Evolutionary conservation across 345 rosid genomes (phyloP), one percentile per base, ranked within the genome.

Genomic region (Eucalyptus fibrosa): DNA sequence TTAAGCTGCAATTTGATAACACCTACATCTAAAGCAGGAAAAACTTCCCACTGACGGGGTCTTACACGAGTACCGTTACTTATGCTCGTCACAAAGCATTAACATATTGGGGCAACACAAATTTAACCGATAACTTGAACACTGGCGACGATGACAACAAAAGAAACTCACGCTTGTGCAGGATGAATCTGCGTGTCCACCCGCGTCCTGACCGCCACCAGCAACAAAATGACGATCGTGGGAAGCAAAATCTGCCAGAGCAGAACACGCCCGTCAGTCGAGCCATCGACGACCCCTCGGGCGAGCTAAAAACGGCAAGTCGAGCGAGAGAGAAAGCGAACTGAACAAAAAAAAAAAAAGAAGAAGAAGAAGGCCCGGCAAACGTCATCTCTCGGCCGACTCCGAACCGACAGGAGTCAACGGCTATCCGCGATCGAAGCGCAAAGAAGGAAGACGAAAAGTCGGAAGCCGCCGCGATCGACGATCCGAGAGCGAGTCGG

Each of bases 161-260:
- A 23, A 12, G 88, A 40, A 40, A 92, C 97, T 94, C 93, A 97
- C 99, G 99, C 93, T 89, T 93, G 95, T 80, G 98, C 97, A 3
- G 95, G 96, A 65, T 97, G 99, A 91, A 97, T 95, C 85, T 49
- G 94, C 9, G 98, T 97, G 89, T 97, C 99, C 59, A 97, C 98
- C n/a, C 93, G 95, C 4, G 98, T 95, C 93, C 99, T 94, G 85
- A 97, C 96, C 8, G 94, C 98, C 42, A 97, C 95, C 91, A 97
- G 87, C 89, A 93, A 89, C 89, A 97, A 89, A 96, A 97, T 95
- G 87, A 97, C 99, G 91, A 96, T 86, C 6, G 99, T 94, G 37
- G 99, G 99, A 87, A 97, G 98, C 89, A 97, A 92, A 92, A 97
- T 94, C 99, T 97, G 94, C 93, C 89, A 88, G 59, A 37, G 72